Conservation (phyloP, 2,329 filamentous ascomycete genomes). For the Cordyceps tenuipes region DNA sequence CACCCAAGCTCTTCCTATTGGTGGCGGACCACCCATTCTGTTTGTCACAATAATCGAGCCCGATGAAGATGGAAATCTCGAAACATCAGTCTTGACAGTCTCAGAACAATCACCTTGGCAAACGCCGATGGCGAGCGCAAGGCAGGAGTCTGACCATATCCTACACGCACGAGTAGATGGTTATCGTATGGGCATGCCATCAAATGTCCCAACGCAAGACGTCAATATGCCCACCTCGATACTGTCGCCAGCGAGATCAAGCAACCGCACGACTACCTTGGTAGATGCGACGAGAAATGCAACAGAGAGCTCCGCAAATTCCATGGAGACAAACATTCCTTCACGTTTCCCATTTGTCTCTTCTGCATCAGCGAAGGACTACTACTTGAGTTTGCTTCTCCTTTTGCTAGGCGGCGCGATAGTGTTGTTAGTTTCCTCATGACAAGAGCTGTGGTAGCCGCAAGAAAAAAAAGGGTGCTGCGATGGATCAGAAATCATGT, state of each 20-base stretch:
- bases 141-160: not conserved
- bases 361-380: not conserved
- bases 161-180: slow-evolving; percentile 5
- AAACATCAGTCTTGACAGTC: slow-evolving; percentile 16
- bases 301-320: not conserved
- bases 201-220: not conserved
- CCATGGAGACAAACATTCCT: not conserved
- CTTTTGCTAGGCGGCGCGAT: not conserved
- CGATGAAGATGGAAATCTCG: slow-evolving; percentile 14
- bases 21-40: slow-evolving; percentile 8
- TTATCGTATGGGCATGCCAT: not conserved
- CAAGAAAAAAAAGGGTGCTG: not conserved
- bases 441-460: not conserved
- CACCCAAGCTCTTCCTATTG: not conserved
- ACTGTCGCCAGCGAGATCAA: not conserved
- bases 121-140: not conserved
- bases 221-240: not conserved
- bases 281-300: not conserved
- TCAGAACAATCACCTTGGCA: slow-evolving; percentile 13
- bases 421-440: not conserved
- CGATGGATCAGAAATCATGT: not conserved
- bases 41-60: slow-evolving; percentile 20
- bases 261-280: not conserved
- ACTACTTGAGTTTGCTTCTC: not conserved
- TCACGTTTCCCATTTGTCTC: not conserved